These are phyloP conservation scores for Corchorus olitorius DNA, from an alignment of 345 rosid genomes.

Conservation along the genomic window DNA sequence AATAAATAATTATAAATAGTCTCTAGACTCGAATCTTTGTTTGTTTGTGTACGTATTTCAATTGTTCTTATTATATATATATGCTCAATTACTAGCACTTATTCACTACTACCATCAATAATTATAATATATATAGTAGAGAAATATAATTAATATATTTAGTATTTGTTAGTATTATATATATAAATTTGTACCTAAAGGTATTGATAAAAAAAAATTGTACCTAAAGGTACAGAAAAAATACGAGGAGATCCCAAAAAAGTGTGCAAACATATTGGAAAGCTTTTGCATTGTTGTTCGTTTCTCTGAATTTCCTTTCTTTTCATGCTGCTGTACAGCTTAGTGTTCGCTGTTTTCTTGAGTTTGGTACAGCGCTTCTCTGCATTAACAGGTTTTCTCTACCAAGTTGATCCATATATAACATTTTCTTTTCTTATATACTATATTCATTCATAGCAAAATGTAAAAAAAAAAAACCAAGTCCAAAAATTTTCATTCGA, in stretches of 20 bases:
- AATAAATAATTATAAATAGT: too few relatives aligned
- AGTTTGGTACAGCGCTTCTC: conserved; percentile 7
- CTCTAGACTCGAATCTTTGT: too few relatives aligned
- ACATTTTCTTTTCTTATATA: too few relatives aligned
- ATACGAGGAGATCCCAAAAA: neutral
- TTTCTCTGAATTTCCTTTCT: neutral
- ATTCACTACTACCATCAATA: too few relatives aligned
- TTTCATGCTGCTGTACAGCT: neutral
- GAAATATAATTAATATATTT: too few relatives aligned
- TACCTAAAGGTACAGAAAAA: neutral
- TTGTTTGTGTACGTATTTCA: too few relatives aligned
- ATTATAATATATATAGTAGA: too few relatives aligned
- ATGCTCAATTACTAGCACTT: too few relatives aligned
- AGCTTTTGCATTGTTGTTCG: neutral
- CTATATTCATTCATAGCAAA: neutral
- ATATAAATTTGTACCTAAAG: neutral
- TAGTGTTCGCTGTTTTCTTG: neutral
- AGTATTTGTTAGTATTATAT: too few relatives aligned
- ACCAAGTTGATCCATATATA: neutral
- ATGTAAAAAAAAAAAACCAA: neutral
- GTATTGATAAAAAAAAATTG: neutral
- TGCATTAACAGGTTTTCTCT: neutral
- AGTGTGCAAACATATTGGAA: neutral
- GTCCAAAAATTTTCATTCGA: neutral
- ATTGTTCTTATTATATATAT: too few relatives aligned